Evolutionary conservation across 352 stramenopile species (phyloP), one percentile per base, ranked within the genome.

Genomic region (Globisporangium yorkense): DNA sequence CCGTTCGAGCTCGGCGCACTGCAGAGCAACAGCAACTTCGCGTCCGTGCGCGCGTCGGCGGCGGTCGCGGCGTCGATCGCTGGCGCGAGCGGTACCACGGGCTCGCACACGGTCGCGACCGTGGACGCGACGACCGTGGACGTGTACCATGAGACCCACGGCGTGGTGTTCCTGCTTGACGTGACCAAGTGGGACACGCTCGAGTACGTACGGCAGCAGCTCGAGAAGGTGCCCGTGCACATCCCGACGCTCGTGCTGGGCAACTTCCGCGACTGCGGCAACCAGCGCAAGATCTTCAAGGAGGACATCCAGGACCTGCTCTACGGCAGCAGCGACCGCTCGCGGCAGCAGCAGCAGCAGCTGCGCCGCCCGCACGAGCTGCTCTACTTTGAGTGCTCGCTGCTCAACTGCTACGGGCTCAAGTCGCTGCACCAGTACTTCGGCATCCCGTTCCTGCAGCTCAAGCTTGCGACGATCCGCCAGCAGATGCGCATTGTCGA

Each of bases 101-200:
- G 77, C 1, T 65, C 74, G 10, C 81, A 93, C 48, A 58, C 67
- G 5, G 72, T 96, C 29, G 88, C 79, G 9, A 70, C 76, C 3
- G 79, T 94, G 29, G 89, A 97, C 57, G 87, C 87, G 9, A 78
- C 74, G 31, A 90, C 83, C 1, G 82, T 97, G 6, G 84, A 97
- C 61, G 86, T 97, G 56, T 97, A 96, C 60, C 75, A 95, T 33
- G 85, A 90, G 65, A 84, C 85, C n/a, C 83, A 92, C 56, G 82
- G 81, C 8, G 85, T 92, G 7, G 81, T 97, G 24, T 97, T 97
- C 58, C 56, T 97, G 54, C 62, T 97, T 51, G 84, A 97, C 62
- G 74, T 96, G 35, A 89, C 77, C 20, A 88, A 85, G 59, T 80
- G 71, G 61, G 66, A 88, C 56, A 91, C 84, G 46, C 70, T 95